These are phyloP conservation scores for Podaxis carcinomalis DNA, from an alignment of 768 basidiomycete species.

Conservation along the genomic window DNA sequence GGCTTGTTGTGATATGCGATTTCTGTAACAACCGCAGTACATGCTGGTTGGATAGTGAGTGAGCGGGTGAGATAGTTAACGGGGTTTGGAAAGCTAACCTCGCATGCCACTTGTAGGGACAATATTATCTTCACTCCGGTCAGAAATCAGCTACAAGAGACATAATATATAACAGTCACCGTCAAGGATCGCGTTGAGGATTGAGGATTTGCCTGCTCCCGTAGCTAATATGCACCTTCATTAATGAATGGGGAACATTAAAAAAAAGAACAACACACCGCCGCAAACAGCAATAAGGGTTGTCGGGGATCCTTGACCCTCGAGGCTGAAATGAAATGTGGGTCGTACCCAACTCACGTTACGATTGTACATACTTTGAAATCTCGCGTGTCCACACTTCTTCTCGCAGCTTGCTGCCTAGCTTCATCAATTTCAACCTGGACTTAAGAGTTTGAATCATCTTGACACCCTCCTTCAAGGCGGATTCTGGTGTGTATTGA, in stretches of 20 bases:
- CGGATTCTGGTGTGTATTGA: constrained; percentile 41
- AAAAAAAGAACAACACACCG: constrained; percentile 28
- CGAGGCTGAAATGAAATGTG: constrained; percentile 30
- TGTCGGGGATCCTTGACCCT: constrained; percentile 45
- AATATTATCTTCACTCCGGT: constrained; percentile 41
- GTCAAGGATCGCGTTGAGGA: constrained; percentile 58
- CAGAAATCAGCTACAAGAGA: not conserved
- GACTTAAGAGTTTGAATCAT: constrained; percentile 50
- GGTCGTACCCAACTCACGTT: not conserved
- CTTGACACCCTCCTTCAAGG: constrained; percentile 43
- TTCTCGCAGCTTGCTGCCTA: constrained; percentile 52
- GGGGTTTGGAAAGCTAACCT: constrained; percentile 27
- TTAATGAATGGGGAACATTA: not conserved
- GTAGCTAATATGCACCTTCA: constrained; percentile 35
- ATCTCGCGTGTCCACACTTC: constrained; percentile 59
- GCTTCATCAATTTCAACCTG: constrained; percentile 36
- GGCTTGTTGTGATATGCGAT: constrained; percentile 50
- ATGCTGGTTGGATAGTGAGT: constrained; percentile 34
- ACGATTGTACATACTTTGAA: constrained; percentile 31
- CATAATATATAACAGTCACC: constrained; percentile 27
- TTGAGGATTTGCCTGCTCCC: constrained; percentile 59
- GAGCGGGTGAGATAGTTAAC: not conserved
- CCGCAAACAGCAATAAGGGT: constrained; percentile 66
- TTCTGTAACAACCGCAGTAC: constrained; percentile 64
- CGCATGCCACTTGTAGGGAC: constrained; percentile 68